Percentiles rank a stretch among this genome's conserved stretches.
These are phyloP conservation scores for Ceriops tagal DNA, from an alignment of 345 rosid genomes.

Conservation along the genomic window DNA sequence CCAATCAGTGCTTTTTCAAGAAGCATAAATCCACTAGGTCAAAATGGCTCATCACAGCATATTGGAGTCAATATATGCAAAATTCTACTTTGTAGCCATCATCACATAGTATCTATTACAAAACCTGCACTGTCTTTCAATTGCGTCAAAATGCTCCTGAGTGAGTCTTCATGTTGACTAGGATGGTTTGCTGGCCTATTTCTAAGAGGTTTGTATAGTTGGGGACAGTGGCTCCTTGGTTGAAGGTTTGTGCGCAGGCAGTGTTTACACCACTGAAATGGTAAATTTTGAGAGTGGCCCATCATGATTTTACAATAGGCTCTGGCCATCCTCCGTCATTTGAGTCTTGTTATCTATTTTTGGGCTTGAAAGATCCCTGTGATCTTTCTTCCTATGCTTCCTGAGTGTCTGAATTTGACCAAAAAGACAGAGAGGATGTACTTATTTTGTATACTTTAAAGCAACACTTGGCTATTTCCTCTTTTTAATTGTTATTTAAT, in stretches of 20 bases:
- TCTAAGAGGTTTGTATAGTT: constrained; percentile 31
- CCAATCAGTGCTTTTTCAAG: constrained; percentile 19
- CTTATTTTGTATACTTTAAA: constrained; percentile 15
- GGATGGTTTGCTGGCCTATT: constrained; percentile 24
- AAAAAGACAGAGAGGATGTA: constrained; percentile 10
- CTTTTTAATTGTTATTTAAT: neutral
- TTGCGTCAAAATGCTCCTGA: constrained; percentile 36
- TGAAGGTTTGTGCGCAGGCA: constrained; percentile 33
- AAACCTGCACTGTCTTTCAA: constrained; percentile 39
- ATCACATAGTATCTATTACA: constrained; percentile 35
- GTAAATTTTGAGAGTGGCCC: constrained; percentile 9
- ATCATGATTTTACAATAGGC: constrained; percentile 12
- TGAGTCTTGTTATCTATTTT: constrained; percentile 8
- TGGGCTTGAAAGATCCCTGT: constrained; percentile 6
- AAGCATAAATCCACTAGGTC: constrained; percentile 27
- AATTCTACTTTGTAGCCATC: constrained; percentile 33
- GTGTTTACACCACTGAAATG: constrained; percentile 2
- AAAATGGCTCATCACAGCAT: constrained; percentile 33
- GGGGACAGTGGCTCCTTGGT: constrained; percentile 25
- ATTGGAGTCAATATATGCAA: constrained; percentile 41
- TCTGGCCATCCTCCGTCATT: constrained; percentile 7
- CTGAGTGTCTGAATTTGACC: constrained; percentile 16
- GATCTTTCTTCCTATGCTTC: constrained; percentile 9
- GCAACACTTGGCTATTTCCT: constrained; percentile 10
- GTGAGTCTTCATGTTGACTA: constrained; percentile 5